Conservation (phyloP, 139 green algal species). For the Chlorella sp. region DNA sequence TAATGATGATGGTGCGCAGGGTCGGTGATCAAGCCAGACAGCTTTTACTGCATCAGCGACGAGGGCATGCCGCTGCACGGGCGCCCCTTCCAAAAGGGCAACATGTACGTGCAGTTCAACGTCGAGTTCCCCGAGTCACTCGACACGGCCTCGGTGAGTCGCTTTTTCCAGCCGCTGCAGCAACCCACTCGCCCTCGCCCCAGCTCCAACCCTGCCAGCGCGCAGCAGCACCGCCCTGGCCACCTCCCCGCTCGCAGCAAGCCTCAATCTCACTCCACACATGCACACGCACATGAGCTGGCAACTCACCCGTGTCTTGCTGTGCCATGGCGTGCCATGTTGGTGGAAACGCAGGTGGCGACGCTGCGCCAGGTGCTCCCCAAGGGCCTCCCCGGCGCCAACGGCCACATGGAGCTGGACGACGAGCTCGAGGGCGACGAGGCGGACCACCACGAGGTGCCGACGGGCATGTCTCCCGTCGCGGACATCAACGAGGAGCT, state of each 20-base stretch:
- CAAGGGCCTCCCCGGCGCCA: not conserved
- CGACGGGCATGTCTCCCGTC: not conserved
- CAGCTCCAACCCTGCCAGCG: no score
- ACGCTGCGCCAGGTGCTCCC: constrained; percentile 25
- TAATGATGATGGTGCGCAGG: no score
- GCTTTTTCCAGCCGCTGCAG: no score
- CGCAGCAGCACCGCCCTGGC: no score
- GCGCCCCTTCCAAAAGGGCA: constrained; percentile 86
- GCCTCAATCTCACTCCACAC: no score
- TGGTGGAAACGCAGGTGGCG: not conserved
- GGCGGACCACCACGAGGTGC: constrained; percentile 44
- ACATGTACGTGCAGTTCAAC: constrained; percentile 89
- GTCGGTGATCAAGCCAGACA: constrained; percentile 90
- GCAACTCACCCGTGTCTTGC: not conserved
- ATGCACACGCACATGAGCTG: not conserved
- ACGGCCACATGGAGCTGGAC: constrained; percentile 66
- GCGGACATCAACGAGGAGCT: constrained; percentile 87
- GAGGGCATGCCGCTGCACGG: constrained; percentile 96
- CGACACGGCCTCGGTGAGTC: constrained; percentile 9
- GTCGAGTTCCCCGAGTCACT: constrained; percentile 82
- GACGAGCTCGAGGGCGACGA: no score
- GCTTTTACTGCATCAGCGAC: constrained; percentile 69
- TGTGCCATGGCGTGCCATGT: no score
- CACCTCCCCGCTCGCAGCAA: no score
- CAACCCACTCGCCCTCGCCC: no score